phyloP scores from a whole-genome alignment of 768 basidiomycete genomes.

The Pleurotus giganteus region DNA sequence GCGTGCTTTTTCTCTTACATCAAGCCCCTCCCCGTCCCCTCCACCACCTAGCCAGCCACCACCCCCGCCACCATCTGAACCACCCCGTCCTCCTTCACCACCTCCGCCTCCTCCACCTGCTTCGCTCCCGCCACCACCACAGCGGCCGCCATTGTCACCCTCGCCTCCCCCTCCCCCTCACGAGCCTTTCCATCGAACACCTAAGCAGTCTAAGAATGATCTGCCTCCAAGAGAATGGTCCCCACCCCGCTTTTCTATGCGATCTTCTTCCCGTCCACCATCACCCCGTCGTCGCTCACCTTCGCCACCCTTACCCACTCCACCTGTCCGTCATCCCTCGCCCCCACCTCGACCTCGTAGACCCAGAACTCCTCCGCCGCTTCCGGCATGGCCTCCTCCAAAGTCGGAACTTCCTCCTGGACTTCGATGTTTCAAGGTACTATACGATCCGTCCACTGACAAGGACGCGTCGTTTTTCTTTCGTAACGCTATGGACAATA shows the following conservation, averaged over 20 bases:
- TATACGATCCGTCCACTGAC: constrained; percentile 62
- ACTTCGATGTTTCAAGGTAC: constrained; percentile 50
- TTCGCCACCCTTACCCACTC: constrained; percentile 19
- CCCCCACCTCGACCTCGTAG: constrained; percentile 22
- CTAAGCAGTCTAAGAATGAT: background rate
- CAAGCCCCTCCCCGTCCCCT: constrained; percentile 25
- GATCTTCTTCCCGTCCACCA: constrained; percentile 2
- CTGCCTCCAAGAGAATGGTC: background rate
- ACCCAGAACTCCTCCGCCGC: constrained; percentile 13
- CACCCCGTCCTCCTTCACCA: constrained; percentile 23
- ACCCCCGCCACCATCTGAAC: constrained; percentile 26
- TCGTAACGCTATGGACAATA: constrained; percentile 37
- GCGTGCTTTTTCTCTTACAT: constrained; percentile 14
- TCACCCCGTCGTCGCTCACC: constrained; percentile 19
- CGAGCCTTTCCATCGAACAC: constrained; percentile 8
- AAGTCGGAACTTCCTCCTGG: constrained; percentile 43
- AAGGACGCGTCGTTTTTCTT: constrained; percentile 36
- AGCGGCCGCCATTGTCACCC: constrained; percentile 28
- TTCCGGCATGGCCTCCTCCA: constrained; percentile 53
- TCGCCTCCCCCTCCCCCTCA: constrained; percentile 28
- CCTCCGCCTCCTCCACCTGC: constrained; percentile 22
- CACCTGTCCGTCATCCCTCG: constrained; percentile 20
- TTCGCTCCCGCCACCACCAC: constrained; percentile 23
- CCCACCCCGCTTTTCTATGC: background rate
- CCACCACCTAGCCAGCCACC: constrained; percentile 23